phyloP scores from a whole-genome alignment of 2,329 filamentous ascomycete species.

The Lasiodiplodia theobromae region DNA sequence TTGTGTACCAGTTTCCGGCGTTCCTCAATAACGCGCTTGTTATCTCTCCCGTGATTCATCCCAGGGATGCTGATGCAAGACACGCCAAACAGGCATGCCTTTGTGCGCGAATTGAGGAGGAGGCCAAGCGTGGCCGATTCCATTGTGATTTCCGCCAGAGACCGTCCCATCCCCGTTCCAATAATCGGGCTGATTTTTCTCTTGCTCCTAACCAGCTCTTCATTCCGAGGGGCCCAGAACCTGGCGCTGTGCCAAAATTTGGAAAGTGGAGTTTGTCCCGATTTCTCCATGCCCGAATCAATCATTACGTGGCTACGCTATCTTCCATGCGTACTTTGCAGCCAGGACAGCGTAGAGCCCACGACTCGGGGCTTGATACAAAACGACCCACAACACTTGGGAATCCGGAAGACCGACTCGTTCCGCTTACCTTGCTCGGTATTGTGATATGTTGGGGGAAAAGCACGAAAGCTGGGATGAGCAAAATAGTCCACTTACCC shows the following conservation, averaged over 20 bases:
- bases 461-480: neutral
- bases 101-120: constrained; percentile 16
- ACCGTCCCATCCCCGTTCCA: constrained; percentile 14
- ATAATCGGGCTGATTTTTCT: constrained; percentile 8
- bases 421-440: constrained; percentile 19
- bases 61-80: constrained; percentile 15
- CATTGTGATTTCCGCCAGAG: constrained; percentile 15
- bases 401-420: constrained; percentile 27
- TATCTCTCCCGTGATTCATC: constrained; percentile 23
- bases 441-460: neutral
- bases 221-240: constrained; percentile 6
- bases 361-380: neutral
- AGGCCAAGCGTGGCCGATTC: constrained; percentile 11
- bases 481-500: constrained; percentile 69
- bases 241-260: neutral
- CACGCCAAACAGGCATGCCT: constrained; percentile 5
- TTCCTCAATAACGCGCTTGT: constrained; percentile 18
- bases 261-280: neutral
- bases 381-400: neutral
- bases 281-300: constrained; percentile 1
- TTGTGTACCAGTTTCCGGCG: constrained; percentile 30
- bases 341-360: neutral
- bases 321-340: neutral
- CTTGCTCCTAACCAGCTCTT: constrained; percentile 16
- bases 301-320: neutral